Conservation (phyloP, 345 rosid genomes). For the Populus nigra region DNA sequence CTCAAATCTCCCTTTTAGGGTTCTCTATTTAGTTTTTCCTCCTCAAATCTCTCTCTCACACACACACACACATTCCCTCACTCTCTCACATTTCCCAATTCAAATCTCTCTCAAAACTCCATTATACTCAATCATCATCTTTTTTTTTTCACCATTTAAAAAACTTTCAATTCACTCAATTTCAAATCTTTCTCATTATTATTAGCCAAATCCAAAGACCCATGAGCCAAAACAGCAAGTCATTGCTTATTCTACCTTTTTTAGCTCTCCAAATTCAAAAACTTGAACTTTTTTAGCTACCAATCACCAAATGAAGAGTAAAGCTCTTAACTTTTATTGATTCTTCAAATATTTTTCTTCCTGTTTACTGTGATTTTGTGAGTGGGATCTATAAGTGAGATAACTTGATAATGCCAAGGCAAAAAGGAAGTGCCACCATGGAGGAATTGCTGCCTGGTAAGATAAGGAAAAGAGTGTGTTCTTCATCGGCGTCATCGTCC, state of each 20-base stretch:
- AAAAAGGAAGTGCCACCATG: slow-evolving; percentile 46
- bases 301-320: neutral
- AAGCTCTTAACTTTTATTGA: neutral
- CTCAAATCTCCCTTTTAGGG: slow-evolving; percentile 4
- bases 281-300: neutral
- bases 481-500: slow-evolving; percentile 80
- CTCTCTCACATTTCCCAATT: slow-evolving; percentile 12
- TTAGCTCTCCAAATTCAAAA: neutral
- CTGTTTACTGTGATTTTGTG: neutral
- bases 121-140: neutral
- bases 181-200: slow-evolving; percentile 17
- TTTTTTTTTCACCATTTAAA: neutral
- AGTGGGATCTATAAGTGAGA: neutral
- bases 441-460: slow-evolving; percentile 70
- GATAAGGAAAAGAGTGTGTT: slow-evolving; percentile 88
- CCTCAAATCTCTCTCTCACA: neutral
- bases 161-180: neutral
- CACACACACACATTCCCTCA: neutral
- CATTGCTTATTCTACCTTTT: neutral
- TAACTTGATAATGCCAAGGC: slow-evolving; percentile 57
- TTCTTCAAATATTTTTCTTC: neutral
- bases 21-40: neutral
- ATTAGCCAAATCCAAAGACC: neutral
- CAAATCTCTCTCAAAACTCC: neutral
- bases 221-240: slow-evolving; percentile 2